Evolutionary conservation across 2,329 filamentous ascomycete genomes (phyloP).

Genomic region (Rhynchosporium secalis): DNA sequence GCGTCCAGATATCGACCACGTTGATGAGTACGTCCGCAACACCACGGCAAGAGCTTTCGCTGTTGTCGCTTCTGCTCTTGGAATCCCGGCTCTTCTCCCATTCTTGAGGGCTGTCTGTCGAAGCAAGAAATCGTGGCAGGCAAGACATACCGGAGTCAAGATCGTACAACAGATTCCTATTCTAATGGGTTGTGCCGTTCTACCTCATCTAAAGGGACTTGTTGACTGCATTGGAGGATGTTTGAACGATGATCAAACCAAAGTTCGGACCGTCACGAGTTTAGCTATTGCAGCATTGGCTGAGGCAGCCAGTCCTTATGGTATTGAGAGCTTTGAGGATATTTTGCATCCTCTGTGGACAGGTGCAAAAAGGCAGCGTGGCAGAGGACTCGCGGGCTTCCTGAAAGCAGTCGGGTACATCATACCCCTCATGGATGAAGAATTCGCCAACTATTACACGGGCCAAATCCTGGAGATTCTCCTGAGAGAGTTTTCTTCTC

Average conservation of each 20-base stretch:
- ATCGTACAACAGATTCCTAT: slow-evolving; percentile 99
- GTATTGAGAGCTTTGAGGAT: slow-evolving; percentile 98
- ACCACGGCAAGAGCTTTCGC: slow-evolving; percentile 96
- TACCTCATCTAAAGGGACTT: slow-evolving; percentile 91
- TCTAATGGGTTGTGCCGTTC: slow-evolving; percentile 94
- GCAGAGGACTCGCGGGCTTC: slow-evolving; percentile 93
- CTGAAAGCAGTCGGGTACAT: slow-evolving; percentile 97
- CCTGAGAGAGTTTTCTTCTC: slow-evolving; percentile 91
- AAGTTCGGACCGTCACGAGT: slow-evolving; percentile 94
- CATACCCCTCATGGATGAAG: slow-evolving; percentile 98
- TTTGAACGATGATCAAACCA: slow-evolving; percentile 95
- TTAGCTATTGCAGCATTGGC: slow-evolving; percentile 92
- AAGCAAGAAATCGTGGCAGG: slow-evolving; percentile 99
- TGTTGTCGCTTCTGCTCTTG: slow-evolving; percentile 92
- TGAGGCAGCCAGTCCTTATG: slow-evolving; percentile 95
- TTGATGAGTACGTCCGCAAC: slow-evolving; percentile 97
- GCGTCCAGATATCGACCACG: slow-evolving; percentile 97
- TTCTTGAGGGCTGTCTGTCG: slow-evolving; percentile 95
- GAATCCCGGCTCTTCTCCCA: slow-evolving; percentile 90
- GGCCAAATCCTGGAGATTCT: slow-evolving; percentile 99
- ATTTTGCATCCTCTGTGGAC: slow-evolving; percentile 98
- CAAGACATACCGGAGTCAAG: slow-evolving; percentile 96
- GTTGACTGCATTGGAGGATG: slow-evolving; percentile 97
- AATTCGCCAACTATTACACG: slow-evolving; percentile 99
- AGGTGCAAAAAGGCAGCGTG: slow-evolving; percentile 87